phyloP scores from a whole-genome alignment of 2,329 filamentous ascomycete species.

The Paraphoma chrysanthemicola region DNA sequence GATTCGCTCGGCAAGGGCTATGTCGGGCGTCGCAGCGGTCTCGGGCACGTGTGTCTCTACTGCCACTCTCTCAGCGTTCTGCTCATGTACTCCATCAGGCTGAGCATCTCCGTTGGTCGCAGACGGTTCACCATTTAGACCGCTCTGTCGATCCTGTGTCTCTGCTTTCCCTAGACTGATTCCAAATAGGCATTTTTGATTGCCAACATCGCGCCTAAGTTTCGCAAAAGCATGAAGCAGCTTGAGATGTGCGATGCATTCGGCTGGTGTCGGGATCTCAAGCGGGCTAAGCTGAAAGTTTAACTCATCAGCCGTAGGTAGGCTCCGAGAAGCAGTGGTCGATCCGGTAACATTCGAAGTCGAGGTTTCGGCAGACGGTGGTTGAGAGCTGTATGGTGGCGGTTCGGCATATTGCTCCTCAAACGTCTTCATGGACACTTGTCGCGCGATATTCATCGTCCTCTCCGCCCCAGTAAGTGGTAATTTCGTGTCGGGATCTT shows the following conservation, averaged over 20 bases:
- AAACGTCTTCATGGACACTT: conserved; percentile 9
- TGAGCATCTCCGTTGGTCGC: conserved; percentile 28
- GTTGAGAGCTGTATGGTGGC: conserved; percentile 16
- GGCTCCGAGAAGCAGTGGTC: background rate
- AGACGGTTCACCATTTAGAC: conserved; percentile 12
- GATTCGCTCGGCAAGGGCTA: conserved; percentile 56
- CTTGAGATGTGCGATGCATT: conserved; percentile 77
- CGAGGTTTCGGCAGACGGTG: conserved; percentile 1
- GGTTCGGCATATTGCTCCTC: conserved; percentile 11
- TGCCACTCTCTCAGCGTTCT: conserved; percentile 13
- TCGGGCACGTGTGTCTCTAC: background rate
- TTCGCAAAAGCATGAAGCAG: conserved; percentile 72
- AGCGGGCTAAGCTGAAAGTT: conserved; percentile 49
- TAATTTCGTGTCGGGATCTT: conserved; percentile 4
- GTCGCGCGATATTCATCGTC: conserved; percentile 6
- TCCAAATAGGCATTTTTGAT: conserved; percentile 71
- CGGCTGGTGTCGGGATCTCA: conserved; percentile 55
- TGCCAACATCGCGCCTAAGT: conserved; percentile 71
- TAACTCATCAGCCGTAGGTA: conserved; percentile 5
- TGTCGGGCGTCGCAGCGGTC: conserved; percentile 1
- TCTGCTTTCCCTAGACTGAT: conserved; percentile 46
- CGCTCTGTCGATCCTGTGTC: background rate
- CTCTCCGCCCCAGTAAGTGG: conserved; percentile 8
- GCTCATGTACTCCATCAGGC: conserved; percentile 45
- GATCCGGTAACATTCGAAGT: background rate